Evolutionary conservation across 2,329 filamentous ascomycete species (phyloP), one percentile per base, ranked within the genome.

Genomic region (Venturia pyrina): DNA sequence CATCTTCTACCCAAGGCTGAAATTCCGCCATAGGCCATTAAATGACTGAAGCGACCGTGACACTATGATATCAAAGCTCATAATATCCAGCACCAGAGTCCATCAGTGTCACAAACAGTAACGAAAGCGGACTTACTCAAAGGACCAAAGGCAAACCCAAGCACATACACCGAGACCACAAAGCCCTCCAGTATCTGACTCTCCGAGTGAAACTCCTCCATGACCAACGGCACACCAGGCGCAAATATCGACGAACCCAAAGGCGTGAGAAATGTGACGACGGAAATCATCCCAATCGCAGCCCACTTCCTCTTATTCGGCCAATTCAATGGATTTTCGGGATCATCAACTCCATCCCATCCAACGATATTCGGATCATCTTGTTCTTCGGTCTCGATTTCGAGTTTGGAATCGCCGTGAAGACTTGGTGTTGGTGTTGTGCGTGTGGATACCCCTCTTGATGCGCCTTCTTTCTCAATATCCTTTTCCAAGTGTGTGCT

Each of bases 281-380:
- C 68, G 0, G 81, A 80, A 2, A 86, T 76, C 1, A 84, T 71
- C 2, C 70, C 70, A 2, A 85, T 75, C 37, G 80, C 79, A 1
- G 75, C 69, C 70, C 78, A 78, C 71, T 83, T 85, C 69, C 76
- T 77, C 11, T 66, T 67, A 0, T 70, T 69, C 2, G 78, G 70
- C 85, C 86, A 89, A 71, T 89, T 89, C 68, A 82, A 74, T 0
- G 87, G 86, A 66, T 87, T 86, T 44, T 79, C 74, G 0, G 81
- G 81, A 65, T 87, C 85, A 65, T 83, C 74, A 0, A 81, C 79
- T 0, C 82, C 80, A 68, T 87, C 83, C 83, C 85, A 89, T 66
- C 80, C 81, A 15, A 88, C 81, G 15, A 85, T 74, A 67, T 84
- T 80, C 1, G 80, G 78, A 68, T 84, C 79, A 5, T 48, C 32